Evolutionary conservation across 1,284 basidiomycete species (phyloP), one percentile per base, ranked within the genome.

Genomic region (Naganishia cerealis): DNA sequence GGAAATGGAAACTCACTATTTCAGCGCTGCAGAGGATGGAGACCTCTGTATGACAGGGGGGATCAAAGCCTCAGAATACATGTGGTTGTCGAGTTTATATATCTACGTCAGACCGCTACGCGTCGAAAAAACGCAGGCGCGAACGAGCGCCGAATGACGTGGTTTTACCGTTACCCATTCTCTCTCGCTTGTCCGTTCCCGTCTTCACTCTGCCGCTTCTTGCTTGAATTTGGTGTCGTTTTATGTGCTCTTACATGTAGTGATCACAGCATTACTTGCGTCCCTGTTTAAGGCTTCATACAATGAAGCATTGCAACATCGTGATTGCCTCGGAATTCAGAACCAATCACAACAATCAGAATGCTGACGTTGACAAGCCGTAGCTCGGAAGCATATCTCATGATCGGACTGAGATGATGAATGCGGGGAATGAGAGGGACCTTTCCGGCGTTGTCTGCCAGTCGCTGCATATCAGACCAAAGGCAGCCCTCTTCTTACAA

Each of bases 1-100:
- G 40, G 38, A 36, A 43, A 50, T 13, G 5, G 61, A 38, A 40
- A 63, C 58, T 61, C 36, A 61, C 58, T 12, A 50, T 61, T 33
- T 24, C 15, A 38, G 29, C 13, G 55, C 55, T 39, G 55, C 36
- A 40, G 38, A 50, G 46, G 46, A 6, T 24, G n/a, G 7, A 24
- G 24, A 13, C 46, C 46, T 50, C 46, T 50, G 46, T 2, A 46
- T 21, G 15, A 50, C n/a, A 24, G 43, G n/a, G 43, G 43, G 7
- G 9, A n/a, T 46, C 1, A 6, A 18, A 6, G 9, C 4, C 24
- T 24, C 46, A 24, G n/a, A 18, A 46, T 18, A 15, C 16, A 4
- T 18, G 43, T 15, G 7, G 13, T 29, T 21, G 18, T 40, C 50
- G 18, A 21, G 55, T 57, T 57, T 57, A 57, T 57, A 57, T 57